These are phyloP conservation scores for Eleusine indica DNA, from an alignment of 176 grass and related monocot genomes.

Conservation along the genomic window DNA sequence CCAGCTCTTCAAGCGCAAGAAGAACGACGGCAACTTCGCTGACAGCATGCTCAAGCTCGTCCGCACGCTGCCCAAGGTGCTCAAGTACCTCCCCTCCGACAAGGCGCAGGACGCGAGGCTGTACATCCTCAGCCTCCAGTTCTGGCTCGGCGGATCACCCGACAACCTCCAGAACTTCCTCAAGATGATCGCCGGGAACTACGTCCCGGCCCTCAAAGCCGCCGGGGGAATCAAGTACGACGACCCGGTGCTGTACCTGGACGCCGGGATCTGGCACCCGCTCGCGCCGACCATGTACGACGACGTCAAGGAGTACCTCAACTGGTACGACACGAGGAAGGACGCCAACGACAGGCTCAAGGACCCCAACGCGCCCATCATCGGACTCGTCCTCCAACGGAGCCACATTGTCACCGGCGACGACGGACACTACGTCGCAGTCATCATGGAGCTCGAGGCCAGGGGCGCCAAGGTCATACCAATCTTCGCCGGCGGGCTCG, in stretches of 20 bases:
- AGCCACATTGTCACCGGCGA: constrained; percentile 99
- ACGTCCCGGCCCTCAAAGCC: constrained; percentile 66
- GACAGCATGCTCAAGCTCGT: constrained; percentile 99
- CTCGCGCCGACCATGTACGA: constrained; percentile 91
- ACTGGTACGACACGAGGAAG: constrained; percentile 86
- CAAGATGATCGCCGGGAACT: constrained; percentile 91
- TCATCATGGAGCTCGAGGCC: constrained; percentile 99
- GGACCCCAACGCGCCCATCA: constrained; percentile 60
- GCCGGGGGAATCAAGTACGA: constrained; percentile 69
- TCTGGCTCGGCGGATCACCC: constrained; percentile 97
- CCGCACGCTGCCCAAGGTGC: constrained; percentile 92
- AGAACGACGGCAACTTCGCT: constrained; percentile 84
- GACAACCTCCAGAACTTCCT: constrained; percentile 97
- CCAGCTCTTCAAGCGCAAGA: constrained; percentile 98
- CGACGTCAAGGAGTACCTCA: constrained; percentile 97
- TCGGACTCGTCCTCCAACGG: constrained; percentile 87
- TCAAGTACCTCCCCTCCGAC: constrained; percentile 97
- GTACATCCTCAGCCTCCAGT: constrained; percentile 98
- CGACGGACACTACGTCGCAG: constrained; percentile 92
- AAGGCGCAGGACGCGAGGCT: constrained; percentile 98
- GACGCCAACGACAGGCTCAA: constrained; percentile 63
- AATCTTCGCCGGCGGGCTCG: constrained; percentile 87
- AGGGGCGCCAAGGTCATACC: constrained; percentile 88
- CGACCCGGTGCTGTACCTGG: constrained; percentile 91
- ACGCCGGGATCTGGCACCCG: constrained; percentile 95